phyloP scores from a whole-genome alignment of 768 basidiomycete genomes.

The Brasilioporus rufonigricans region DNA sequence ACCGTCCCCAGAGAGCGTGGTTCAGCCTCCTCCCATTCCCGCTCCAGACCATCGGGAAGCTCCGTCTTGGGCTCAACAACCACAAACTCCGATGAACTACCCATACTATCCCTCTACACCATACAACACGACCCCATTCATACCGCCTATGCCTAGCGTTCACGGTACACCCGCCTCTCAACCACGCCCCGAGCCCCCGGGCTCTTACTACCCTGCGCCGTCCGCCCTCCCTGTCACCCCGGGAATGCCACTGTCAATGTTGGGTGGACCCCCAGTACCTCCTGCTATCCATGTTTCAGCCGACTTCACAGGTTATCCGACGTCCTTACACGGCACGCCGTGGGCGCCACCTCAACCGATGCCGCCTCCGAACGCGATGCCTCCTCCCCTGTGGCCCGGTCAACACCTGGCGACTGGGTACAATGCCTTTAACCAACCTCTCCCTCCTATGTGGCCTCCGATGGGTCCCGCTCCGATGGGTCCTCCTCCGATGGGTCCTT shows the following conservation, averaged over 20 bases:
- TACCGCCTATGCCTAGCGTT: slow-evolving; percentile 33
- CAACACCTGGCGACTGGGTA: slow-evolving; percentile 25
- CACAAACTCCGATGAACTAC: slow-evolving; percentile 35
- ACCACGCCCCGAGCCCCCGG: slow-evolving; percentile 26
- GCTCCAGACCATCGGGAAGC: slow-evolving; percentile 25
- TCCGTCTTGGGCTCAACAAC: slow-evolving; percentile 35
- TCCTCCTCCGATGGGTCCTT: slow-evolving; percentile 14
- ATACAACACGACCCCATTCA: slow-evolving; percentile 37
- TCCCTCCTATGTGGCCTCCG: slow-evolving; percentile 27
- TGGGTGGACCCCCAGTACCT: slow-evolving; percentile 3
- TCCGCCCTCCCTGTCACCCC: slow-evolving; percentile 27
- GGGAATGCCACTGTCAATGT: slow-evolving; percentile 7
- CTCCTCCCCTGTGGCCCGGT: slow-evolving; percentile 17
- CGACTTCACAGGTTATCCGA: slow-evolving; percentile 35
- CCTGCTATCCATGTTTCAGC: slow-evolving; percentile 21
- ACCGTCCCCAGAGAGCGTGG: slow-evolving; percentile 33
- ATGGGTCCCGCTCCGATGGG: slow-evolving; percentile 5
- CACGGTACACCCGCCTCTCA: slow-evolving; percentile 25
- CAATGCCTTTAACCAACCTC: slow-evolving; percentile 30
- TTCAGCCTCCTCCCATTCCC: slow-evolving; percentile 37
- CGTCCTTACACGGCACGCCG: slow-evolving; percentile 22
- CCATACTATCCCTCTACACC: slow-evolving; percentile 40
- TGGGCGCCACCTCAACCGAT: slow-evolving; percentile 24
- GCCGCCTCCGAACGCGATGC: slow-evolving; percentile 23
- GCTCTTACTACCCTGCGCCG: slow-evolving; percentile 33